phyloP scores from a whole-genome alignment of 2,329 filamentous ascomycete genomes.

The Penicillium brevicompactum region DNA sequence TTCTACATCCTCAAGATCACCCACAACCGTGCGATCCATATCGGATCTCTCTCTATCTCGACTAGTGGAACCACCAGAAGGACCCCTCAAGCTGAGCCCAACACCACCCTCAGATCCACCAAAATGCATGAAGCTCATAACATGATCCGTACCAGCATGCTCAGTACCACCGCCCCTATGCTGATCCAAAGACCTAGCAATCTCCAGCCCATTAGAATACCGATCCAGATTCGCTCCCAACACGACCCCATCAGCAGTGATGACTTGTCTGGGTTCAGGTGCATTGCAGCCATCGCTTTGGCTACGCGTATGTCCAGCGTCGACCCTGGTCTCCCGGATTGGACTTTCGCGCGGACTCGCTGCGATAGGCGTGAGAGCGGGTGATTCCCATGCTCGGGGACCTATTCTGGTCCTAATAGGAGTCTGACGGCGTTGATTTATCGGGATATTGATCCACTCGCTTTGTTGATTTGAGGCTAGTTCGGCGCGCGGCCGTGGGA shows the following conservation, averaged over 20 bases:
- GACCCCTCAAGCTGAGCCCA: neutral
- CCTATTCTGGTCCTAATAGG: neutral
- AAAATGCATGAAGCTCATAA: slow-evolving; percentile 35
- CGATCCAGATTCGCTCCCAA: slow-evolving; percentile 30
- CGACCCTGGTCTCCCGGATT: neutral
- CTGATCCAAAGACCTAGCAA: neutral
- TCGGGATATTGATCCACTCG: slow-evolving; percentile 33
- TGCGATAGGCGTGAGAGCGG: neutral
- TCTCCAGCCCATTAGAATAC: slow-evolving; percentile 6
- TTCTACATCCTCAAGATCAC: neutral
- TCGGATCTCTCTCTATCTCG: neutral
- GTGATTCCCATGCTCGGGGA: neutral
- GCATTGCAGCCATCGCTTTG: neutral
- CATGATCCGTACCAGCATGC: slow-evolving; percentile 13
- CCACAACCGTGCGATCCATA: neutral
- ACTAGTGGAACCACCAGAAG: neutral
- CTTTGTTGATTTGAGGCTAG: slow-evolving; percentile 24
- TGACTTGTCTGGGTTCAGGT: slow-evolving; percentile 5
- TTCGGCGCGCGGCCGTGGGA: slow-evolving; percentile 29
- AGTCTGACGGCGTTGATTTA: slow-evolving; percentile 10
- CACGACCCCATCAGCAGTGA: slow-evolving; percentile 32
- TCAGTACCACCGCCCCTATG: neutral
- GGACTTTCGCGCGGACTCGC: neutral
- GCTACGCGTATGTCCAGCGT: neutral
- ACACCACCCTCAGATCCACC: neutral